Evolutionary conservation across 148 eudicot species (phyloP).

Genomic region (Agrostemma githago): DNA sequence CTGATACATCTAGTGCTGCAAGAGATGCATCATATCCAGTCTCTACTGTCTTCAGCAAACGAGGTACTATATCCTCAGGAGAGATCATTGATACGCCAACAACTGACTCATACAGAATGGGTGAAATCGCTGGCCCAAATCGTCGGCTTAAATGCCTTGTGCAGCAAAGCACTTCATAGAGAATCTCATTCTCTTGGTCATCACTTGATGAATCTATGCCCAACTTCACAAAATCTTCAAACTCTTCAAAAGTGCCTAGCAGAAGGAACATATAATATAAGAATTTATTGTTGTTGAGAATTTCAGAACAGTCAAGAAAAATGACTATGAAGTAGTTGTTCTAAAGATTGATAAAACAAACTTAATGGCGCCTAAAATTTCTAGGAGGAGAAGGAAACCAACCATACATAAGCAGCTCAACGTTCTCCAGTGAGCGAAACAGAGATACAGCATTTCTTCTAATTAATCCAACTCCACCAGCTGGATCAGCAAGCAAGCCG

Average conservation of each 20-base stretch:
- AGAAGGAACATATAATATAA: conserved; percentile 1
- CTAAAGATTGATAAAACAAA: neutral
- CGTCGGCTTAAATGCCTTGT: conserved; percentile 47
- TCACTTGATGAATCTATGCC: conserved; percentile 42
- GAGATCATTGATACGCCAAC: conserved; percentile 46
- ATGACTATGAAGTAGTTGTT: neutral
- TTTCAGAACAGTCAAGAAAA: conserved; percentile 1
- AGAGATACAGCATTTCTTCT: conserved; percentile 69
- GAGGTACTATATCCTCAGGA: conserved; percentile 63
- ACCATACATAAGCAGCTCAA: conserved; percentile 75
- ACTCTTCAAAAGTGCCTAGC: conserved; percentile 53
- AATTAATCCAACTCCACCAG: conserved; percentile 63
- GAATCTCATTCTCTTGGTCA: conserved; percentile 50
- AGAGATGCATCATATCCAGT: conserved; percentile 54
- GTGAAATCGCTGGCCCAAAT: conserved; percentile 68
- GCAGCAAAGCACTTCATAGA: conserved; percentile 69
- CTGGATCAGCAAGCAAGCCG: conserved; percentile 67
- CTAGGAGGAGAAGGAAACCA: conserved; percentile 26
- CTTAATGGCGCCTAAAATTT: neutral
- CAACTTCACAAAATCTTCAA: conserved; percentile 36
- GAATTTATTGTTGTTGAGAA: neutral
- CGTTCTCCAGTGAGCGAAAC: conserved; percentile 71
- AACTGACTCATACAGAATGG: conserved; percentile 70
- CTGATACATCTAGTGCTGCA: conserved; percentile 45
- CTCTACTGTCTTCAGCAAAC: conserved; percentile 64